Conservation (phyloP, 805 yeast species). For the Candida nonsorbophila region DNA sequence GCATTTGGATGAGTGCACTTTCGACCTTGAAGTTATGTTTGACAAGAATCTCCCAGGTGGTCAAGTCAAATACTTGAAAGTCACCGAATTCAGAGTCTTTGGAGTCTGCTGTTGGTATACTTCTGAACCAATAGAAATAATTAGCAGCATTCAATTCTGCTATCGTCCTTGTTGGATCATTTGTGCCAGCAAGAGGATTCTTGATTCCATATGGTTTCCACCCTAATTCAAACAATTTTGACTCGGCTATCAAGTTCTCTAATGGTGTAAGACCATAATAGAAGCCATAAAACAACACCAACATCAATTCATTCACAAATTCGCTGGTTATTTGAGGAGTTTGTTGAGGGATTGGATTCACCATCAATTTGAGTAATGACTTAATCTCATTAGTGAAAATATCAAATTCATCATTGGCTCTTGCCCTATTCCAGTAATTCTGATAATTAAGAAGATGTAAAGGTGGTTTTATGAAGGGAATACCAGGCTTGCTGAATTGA, state of each 20-base stretch:
- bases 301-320: constrained; percentile 24
- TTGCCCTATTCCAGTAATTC: constrained; percentile 35
- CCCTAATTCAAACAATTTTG: constrained; percentile 31
- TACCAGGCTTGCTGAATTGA: constrained; percentile 3
- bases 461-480: constrained; percentile 23
- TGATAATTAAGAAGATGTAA: constrained; percentile 29
- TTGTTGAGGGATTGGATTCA: constrained; percentile 17
- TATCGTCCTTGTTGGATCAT: not conserved
- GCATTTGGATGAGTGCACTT: too few species aligned
- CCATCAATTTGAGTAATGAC: constrained; percentile 6
- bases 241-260: constrained; percentile 39
- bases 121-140: constrained; percentile 15
- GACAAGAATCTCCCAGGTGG: constrained; percentile 35
- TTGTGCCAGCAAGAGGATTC: not conserved
- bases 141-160: constrained; percentile 10
- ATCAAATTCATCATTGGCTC: constrained; percentile 29
- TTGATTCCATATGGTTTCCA: constrained; percentile 34
- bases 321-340: constrained; percentile 2
- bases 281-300: constrained; percentile 38
- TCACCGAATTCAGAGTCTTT: constrained; percentile 26
- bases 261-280: constrained; percentile 39
- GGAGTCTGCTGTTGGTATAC: constrained; percentile 5
- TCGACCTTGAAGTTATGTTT: constrained; percentile 36
- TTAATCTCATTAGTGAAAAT: constrained; percentile 26
- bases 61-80: constrained; percentile 36